These are phyloP conservation scores for Saccharomycopsis hybrid DNA, from an alignment of 1,139 yeast genomes.

Conservation along the genomic window DNA sequence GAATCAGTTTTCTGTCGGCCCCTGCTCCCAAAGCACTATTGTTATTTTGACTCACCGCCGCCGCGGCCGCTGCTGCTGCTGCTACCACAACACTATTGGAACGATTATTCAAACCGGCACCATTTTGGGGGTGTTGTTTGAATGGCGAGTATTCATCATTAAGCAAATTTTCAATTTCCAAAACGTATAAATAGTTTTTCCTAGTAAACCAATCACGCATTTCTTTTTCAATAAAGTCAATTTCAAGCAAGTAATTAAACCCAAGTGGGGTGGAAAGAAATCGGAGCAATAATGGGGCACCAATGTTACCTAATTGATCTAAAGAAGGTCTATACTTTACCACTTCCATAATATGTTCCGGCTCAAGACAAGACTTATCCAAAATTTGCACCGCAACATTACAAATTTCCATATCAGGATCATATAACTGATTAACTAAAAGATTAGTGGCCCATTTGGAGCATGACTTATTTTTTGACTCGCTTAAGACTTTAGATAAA, in stretches of 20 bases:
- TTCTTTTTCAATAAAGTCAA: conserved; percentile 50
- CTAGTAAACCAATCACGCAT: conserved; percentile 56
- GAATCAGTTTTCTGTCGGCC: conserved; percentile 29
- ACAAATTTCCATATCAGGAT: conserved; percentile 51
- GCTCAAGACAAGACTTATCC: conserved; percentile 40
- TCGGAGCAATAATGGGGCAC: conserved; percentile 44
- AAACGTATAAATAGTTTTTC: conserved; percentile 46
- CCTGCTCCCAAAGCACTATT: neutral
- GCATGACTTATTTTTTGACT: conserved; percentile 17
- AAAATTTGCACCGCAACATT: conserved; percentile 48
- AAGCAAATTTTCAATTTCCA: conserved; percentile 39
- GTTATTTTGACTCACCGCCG: neutral
- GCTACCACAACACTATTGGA: conserved; percentile 9
- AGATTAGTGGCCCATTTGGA: conserved; percentile 27
- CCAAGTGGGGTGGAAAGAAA: conserved; percentile 53
- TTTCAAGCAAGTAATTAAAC: conserved; percentile 43
- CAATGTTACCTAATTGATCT: conserved; percentile 38
- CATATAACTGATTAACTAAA: conserved; percentile 67
- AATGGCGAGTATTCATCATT: conserved; percentile 22
- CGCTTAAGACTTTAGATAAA: conserved; percentile 38
- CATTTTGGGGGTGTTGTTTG: neutral
- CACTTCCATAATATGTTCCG: conserved; percentile 38
- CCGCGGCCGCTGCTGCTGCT: conserved; percentile 5
- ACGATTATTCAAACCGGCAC: conserved; percentile 4
- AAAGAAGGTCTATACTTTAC: conserved; percentile 41